These are phyloP conservation scores for Selenicereus undatus DNA, from an alignment of 148 eudicot species.

Conservation along the genomic window DNA sequence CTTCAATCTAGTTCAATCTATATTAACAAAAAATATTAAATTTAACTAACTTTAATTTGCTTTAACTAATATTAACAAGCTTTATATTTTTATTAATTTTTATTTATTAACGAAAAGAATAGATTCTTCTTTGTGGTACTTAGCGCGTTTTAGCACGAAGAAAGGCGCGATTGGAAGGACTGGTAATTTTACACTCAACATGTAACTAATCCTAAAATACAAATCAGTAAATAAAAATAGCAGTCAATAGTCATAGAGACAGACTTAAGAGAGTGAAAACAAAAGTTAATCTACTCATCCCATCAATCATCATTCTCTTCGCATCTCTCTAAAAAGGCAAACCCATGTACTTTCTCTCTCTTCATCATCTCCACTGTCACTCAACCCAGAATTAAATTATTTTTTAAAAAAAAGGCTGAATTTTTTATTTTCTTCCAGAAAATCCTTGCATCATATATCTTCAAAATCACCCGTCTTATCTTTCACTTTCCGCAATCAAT, in stretches of 20 bases:
- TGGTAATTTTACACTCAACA: not conserved
- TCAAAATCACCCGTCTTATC: not conserved
- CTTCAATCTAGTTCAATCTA: too few species aligned
- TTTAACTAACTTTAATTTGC: too few species aligned
- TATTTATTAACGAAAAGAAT: too few species aligned
- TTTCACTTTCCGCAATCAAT: constrained; percentile 32
- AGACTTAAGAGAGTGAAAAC: not conserved
- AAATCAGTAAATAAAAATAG: constrained; percentile 7
- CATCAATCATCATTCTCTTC: constrained; percentile 20
- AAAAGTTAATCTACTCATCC: not conserved
- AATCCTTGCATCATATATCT: constrained; percentile 20
- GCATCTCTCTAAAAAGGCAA: constrained; percentile 19
- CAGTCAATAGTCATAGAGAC: constrained; percentile 17
- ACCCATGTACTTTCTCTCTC: constrained; percentile 19
- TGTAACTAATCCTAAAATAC: not conserved
- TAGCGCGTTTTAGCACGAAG: not conserved
- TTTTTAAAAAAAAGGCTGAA: not conserved
- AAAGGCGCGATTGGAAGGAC: not conserved
- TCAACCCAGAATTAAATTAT: not conserved
- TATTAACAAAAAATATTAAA: too few species aligned
- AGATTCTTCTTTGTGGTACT: too few species aligned
- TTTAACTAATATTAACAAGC: too few species aligned
- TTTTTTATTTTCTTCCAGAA: constrained; percentile 16
- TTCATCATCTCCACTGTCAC: constrained; percentile 25
- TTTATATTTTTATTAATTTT: too few species aligned